Evolutionary conservation across 495 filamentous ascomycete species (phyloP).

Genomic region (Aspergillus nidulans): DNA sequence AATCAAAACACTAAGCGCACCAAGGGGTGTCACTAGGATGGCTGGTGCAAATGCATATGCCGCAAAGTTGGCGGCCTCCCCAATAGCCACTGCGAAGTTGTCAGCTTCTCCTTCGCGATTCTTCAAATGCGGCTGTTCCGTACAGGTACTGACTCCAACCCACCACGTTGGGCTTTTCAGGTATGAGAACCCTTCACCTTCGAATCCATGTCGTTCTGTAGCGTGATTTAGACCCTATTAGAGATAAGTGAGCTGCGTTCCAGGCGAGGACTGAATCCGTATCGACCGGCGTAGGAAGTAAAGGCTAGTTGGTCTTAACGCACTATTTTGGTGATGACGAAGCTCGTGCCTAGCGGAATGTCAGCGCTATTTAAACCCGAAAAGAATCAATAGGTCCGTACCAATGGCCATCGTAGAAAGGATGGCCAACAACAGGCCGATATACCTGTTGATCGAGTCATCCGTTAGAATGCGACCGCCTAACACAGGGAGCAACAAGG

Average conservation of each 20-base stretch:
- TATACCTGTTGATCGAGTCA: conserved; percentile 60
- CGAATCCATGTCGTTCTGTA: conserved; percentile 86
- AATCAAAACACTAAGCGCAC: conserved; percentile 89
- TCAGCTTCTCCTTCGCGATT: conserved; percentile 17
- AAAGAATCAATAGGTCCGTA: conserved; percentile 37
- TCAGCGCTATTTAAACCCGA: conserved; percentile 11
- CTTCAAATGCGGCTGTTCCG: conserved; percentile 19
- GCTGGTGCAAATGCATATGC: conserved; percentile 97
- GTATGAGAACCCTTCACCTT: conserved; percentile 94
- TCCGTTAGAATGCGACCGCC: conserved; percentile 29
- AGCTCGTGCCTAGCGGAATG: conserved; percentile 66
- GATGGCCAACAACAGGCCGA: conserved; percentile 85
- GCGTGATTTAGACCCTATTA: conserved; percentile 81
- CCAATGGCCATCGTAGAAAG: conserved; percentile 90
- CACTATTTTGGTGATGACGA: conserved; percentile 92
- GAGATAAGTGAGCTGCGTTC: conserved; percentile 17
- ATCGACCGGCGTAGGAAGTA: conserved; percentile 6
- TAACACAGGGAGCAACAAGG: conserved; percentile 6
- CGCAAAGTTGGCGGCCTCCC: conserved; percentile 93
- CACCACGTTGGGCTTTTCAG: conserved; percentile 91
- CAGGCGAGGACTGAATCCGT: background rate
- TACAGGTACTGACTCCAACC: conserved; percentile 85
- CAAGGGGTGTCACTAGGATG: conserved; percentile 91
- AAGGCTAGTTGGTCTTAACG: conserved; percentile 21
- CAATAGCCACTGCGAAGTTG: conserved; percentile 57